These are phyloP conservation scores for Fusarium compactum DNA, from an alignment of 2,329 filamentous ascomycete species.

Conservation along the genomic window DNA sequence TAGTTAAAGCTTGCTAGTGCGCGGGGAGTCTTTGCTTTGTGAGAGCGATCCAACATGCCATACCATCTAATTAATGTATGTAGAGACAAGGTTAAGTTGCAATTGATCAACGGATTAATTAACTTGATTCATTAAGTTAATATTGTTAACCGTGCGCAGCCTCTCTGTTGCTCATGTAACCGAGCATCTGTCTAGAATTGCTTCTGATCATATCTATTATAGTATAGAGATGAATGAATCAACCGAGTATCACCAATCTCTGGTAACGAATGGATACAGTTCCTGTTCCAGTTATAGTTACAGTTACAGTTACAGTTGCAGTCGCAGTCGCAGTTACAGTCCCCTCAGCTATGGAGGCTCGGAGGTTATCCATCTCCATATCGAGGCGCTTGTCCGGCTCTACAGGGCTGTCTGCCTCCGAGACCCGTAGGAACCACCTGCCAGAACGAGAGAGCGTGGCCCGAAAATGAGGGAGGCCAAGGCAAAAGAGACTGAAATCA, in stretches of 20 bases:
- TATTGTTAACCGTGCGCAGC: background rate
- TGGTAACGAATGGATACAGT: background rate
- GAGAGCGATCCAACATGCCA: background rate
- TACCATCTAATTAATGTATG: background rate
- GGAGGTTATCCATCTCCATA: slow-evolving; percentile 6
- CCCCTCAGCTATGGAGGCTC: background rate
- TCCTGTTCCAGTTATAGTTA: slow-evolving; percentile 1
- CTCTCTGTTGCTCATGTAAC: background rate
- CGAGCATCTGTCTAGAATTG: background rate
- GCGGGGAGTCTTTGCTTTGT: background rate
- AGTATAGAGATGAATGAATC: background rate
- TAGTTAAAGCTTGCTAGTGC: background rate
- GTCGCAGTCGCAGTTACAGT: background rate
- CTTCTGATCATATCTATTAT: background rate
- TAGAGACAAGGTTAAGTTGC: background rate
- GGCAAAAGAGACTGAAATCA: background rate
- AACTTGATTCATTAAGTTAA: background rate
- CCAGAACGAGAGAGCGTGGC: slow-evolving; percentile 18
- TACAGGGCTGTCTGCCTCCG: slow-evolving; percentile 4
- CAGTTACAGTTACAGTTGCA: background rate
- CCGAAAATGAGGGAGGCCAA: slow-evolving; percentile 11
- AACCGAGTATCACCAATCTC: background rate
- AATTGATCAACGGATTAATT: background rate
- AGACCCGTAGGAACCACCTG: slow-evolving; percentile 21
- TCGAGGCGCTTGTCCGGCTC: slow-evolving; percentile 12